Base-by-base conservation (phyloP, 2,329 filamentous ascomycete species). In the Sporothrix curviconia region DNA sequence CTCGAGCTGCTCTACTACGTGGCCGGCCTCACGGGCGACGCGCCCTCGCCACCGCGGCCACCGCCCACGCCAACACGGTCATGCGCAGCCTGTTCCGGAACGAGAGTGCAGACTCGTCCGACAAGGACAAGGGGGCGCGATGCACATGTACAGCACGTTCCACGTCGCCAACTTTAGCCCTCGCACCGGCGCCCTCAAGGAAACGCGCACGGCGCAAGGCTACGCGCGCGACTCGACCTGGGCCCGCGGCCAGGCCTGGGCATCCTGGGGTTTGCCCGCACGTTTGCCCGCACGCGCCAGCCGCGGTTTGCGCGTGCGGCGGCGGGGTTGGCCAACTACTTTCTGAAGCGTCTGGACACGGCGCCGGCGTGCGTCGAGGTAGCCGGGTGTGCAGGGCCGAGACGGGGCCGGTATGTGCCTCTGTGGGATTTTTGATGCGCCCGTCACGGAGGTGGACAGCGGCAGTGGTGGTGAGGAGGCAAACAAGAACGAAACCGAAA, bases 231-330 rank as follows among this genome's bases (percentile, higher is more conserved):
- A 68, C 17, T 79, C 76, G 0, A 79, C 76, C 0, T 81, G 78
- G 78, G 71, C 74, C 4, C 71, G 78, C 12, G 78, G 78, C 1
- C 78, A 81, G 56, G 77, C 76, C 0, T 81, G 78, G 78, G 70
- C 0, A 75, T 80, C 15, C 66, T 78, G 15, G 78, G 78, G 0
- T 80, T 78, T 51, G 71, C 77, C 0, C 77, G 79, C 59, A 74
- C 76, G 0, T 79, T 76, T 56, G 64, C 65, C 32, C 79, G 76
- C 75, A 79, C 78, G 0, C 72, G 72, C 11, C 72, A 78, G 1
- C 19, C 57, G 0, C 68, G 68, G 2, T 80, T 78, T 50, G 66
- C 79, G 0, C 64, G 74, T 0, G 75, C 76, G 0, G 74, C 79
- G 0, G 70, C 72, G 4, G 71, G 71, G 1, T 66, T 79, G 36